These are phyloP conservation scores for Claviceps paspali DNA, from an alignment of 2,329 filamentous ascomycete genomes.

Conservation along the genomic window DNA sequence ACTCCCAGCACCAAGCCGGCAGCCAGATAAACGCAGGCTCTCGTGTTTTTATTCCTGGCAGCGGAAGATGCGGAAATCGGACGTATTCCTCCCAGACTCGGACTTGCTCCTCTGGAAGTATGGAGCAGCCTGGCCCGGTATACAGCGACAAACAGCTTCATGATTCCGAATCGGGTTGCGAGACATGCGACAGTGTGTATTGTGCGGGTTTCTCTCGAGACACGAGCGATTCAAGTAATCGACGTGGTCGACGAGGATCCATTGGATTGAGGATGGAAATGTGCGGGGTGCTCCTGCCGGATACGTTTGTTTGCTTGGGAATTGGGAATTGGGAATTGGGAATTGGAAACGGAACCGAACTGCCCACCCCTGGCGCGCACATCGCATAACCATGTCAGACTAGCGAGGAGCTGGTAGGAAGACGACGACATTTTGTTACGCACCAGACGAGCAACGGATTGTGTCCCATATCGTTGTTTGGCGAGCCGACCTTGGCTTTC, in stretches of 20 bases:
- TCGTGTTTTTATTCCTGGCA: not conserved
- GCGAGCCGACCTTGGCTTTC: not conserved
- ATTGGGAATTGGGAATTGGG: too few species aligned
- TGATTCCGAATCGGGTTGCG: not conserved
- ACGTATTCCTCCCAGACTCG: not conserved
- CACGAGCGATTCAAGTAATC: too few species aligned
- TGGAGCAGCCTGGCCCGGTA: not conserved
- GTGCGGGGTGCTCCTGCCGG: not conserved
- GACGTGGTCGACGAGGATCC: not conserved
- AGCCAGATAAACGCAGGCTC: not conserved
- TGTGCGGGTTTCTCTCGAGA: too few species aligned
- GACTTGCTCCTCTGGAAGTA: not conserved
- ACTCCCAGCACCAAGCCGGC: conserved; percentile 1
- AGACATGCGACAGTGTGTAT: not conserved
- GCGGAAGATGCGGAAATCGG: not conserved
- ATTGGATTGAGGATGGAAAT: not conserved
- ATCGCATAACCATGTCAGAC: too few species aligned
- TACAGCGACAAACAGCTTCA: not conserved
- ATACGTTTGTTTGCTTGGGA: not conserved
- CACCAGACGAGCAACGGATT: not conserved
- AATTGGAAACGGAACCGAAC: too few species aligned
- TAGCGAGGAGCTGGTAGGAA: too few species aligned
- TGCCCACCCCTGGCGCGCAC: not conserved
- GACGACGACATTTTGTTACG: too few species aligned
- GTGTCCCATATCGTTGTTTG: not conserved